Evolutionary conservation across 176 grass and related monocot species (phyloP).

Genomic region (Pontederia crassipes): DNA sequence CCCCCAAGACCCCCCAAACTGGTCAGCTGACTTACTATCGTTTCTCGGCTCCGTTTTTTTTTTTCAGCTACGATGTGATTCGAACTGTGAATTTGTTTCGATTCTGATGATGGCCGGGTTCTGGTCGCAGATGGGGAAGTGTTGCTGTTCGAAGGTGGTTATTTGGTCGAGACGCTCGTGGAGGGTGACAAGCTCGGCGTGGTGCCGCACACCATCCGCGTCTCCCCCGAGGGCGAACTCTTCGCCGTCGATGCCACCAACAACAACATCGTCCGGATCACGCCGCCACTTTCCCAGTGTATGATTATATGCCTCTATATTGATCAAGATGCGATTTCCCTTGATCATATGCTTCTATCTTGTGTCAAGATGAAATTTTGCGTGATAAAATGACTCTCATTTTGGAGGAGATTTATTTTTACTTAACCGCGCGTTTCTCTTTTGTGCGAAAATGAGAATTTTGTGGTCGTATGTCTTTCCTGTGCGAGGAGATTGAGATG

Average conservation of each 20-base stretch:
- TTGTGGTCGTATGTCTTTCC: no score
- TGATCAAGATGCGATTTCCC: not conserved
- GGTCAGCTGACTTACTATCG: conserved; percentile 20
- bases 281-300: conserved; percentile 85
- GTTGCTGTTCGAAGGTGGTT: conserved; percentile 73
- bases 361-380: not conserved
- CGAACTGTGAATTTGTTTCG: not conserved
- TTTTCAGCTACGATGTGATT: not conserved
- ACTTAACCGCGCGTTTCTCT: no score
- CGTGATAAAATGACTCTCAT: not conserved
- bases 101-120: not conserved
- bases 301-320: conserved; percentile 14
- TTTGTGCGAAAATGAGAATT: no score
- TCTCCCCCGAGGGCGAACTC: conserved; percentile 79
- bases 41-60: not conserved
- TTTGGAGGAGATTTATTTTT: no score
- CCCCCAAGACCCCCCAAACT: conserved; percentile 28
- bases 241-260: conserved; percentile 72
- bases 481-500: no score
- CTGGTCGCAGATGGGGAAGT: conserved; percentile 51
- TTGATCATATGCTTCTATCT: not conserved
- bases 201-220: conserved; percentile 78
- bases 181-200: conserved; percentile 88
- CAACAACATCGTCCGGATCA: conserved; percentile 92
- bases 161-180: conserved; percentile 91